Evolutionary conservation across 257 asterid species (phyloP).

Genomic region (Buddleja alternifolia): DNA sequence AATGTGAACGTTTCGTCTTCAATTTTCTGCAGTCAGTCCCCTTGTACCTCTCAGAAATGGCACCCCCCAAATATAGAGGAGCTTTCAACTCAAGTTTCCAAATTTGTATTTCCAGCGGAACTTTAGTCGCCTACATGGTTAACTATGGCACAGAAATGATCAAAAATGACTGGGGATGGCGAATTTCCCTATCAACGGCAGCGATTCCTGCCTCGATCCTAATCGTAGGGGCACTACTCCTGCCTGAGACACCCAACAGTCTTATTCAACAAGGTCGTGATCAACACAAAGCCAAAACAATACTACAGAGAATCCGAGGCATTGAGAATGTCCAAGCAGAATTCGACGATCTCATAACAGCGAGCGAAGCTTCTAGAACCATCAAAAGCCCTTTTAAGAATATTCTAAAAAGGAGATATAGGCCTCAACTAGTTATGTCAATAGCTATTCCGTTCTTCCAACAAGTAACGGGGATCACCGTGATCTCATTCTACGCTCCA

Average conservation of each 20-base stretch:
- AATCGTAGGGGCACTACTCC: slow-evolving; percentile 15
- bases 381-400: slow-evolving; percentile 24
- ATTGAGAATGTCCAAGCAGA: slow-evolving; percentile 20
- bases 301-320: slow-evolving; percentile 5
- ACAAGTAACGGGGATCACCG: slow-evolving; percentile 31
- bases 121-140: background rate
- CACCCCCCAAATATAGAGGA: slow-evolving; percentile 19
- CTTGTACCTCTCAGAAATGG: slow-evolving; percentile 25
- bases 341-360: slow-evolving; percentile 23
- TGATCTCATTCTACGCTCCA: slow-evolving; percentile 31
- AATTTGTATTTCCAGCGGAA: background rate
- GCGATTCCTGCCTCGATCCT: slow-evolving; percentile 23
- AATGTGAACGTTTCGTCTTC: too few relatives aligned
- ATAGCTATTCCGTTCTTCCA: slow-evolving; percentile 25
- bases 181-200: slow-evolving; percentile 27
- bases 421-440: slow-evolving; percentile 29
- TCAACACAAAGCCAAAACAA: background rate
- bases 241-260: slow-evolving; percentile 29
- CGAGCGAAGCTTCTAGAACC: slow-evolving; percentile 9
- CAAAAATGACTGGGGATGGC: slow-evolving; percentile 25
- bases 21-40: slow-evolving; percentile 27
- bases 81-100: slow-evolving; percentile 6
- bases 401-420: slow-evolving; percentile 17
- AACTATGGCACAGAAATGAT: background rate
- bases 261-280: slow-evolving; percentile 1